phyloP scores from a whole-genome alignment of 2,329 filamentous ascomycete species.

The Simplicillium sp. region DNA sequence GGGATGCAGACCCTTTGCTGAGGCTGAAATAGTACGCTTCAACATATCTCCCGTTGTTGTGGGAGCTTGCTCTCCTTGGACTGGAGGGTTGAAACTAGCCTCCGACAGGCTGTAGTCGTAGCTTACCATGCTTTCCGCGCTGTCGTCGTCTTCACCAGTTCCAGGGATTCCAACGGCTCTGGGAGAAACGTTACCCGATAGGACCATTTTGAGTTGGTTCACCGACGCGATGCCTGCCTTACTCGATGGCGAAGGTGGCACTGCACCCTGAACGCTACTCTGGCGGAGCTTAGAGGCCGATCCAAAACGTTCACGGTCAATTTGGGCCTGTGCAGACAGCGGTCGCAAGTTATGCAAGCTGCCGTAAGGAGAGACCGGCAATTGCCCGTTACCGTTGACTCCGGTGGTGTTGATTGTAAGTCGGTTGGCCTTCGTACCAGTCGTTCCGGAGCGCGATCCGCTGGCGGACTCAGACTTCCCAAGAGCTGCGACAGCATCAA shows the following conservation, averaged over 20 bases:
- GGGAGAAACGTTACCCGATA: slow-evolving; percentile 38
- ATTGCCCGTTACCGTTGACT: slow-evolving; percentile 30
- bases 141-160: slow-evolving; percentile 36
- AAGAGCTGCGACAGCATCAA: slow-evolving; percentile 58
- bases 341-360: slow-evolving; percentile 42
- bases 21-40: slow-evolving; percentile 22
- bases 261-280: slow-evolving; percentile 41
- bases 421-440: slow-evolving; percentile 38
- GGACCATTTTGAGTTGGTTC: slow-evolving; percentile 53
- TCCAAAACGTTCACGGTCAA: slow-evolving; percentile 18
- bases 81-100: slow-evolving; percentile 45
- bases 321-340: slow-evolving; percentile 30
- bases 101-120: slow-evolving; percentile 61
- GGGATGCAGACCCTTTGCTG: slow-evolving; percentile 32
- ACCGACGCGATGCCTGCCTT: slow-evolving; percentile 48
- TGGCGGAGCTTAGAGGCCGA: slow-evolving; percentile 38
- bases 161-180: slow-evolving; percentile 28
- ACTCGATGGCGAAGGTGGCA: slow-evolving; percentile 34
- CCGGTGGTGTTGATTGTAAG: slow-evolving; percentile 43
- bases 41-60: slow-evolving; percentile 17
- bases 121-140: slow-evolving; percentile 61
- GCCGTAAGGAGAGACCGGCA: slow-evolving; percentile 34
- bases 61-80: slow-evolving; percentile 17
- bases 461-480: slow-evolving; percentile 66
- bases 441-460: slow-evolving; percentile 61